Evolutionary conservation across 208 protist species (phyloP).

Genomic region (Vickermania ingenoplastis): DNA sequence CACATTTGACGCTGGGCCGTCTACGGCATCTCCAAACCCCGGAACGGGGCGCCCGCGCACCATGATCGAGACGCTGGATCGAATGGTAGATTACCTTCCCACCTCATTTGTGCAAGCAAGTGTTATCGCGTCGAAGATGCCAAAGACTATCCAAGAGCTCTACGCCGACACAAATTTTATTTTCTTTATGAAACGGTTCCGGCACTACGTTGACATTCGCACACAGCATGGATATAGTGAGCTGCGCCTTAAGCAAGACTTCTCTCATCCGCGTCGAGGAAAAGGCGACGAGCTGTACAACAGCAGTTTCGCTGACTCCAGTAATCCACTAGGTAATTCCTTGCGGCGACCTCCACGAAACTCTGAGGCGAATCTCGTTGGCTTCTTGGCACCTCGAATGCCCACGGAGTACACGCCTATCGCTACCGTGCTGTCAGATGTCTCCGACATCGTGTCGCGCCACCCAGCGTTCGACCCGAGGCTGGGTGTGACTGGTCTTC

Average conservation of each 20-base stretch:
- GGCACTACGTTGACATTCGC: constrained; percentile 70
- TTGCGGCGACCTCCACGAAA: constrained; percentile 47
- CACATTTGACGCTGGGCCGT: constrained; percentile 6
- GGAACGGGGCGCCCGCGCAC: constrained; percentile 10
- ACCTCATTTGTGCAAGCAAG: constrained; percentile 65
- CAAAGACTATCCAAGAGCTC: constrained; percentile 29
- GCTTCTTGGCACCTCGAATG: constrained; percentile 45
- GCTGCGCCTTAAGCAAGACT: constrained; percentile 50
- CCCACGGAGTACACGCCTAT: constrained; percentile 53
- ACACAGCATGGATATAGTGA: constrained; percentile 31
- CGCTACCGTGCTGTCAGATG: constrained; percentile 60
- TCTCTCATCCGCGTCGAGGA: constrained; percentile 61
- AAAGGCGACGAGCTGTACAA: constrained; percentile 38
- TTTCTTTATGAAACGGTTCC: constrained; percentile 63
- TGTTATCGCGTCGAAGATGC: constrained; percentile 34
- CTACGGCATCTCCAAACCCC: not conserved
- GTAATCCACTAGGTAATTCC: constrained; percentile 2
- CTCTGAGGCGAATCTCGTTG: constrained; percentile 69
- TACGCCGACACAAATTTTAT: constrained; percentile 42
- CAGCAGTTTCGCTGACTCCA: constrained; percentile 8
- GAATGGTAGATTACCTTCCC: constrained; percentile 64
- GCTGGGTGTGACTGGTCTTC: constrained; percentile 63
- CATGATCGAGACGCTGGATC: constrained; percentile 43
- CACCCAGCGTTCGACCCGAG: constrained; percentile 74
- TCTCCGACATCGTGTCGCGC: constrained; percentile 62